Evolutionary conservation across 129 eudicot species (phyloP).

Genomic region (Smallanthus sonchifolius): DNA sequence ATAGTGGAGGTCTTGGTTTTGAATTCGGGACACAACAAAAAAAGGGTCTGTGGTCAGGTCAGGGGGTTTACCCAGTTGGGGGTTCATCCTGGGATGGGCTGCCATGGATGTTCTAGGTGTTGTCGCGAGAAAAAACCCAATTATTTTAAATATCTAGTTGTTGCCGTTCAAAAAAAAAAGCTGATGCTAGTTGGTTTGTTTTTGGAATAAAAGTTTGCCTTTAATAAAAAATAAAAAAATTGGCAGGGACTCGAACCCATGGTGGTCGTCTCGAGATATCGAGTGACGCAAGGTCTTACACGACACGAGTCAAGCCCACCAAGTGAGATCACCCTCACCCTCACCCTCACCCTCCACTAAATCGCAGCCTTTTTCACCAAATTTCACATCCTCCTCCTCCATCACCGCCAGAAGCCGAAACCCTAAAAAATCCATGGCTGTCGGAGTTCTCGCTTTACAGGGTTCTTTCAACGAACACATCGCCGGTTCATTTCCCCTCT

Average conservation of each 20-base stretch:
- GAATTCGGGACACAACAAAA: too few relatives aligned
- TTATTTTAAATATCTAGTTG: too few relatives aligned
- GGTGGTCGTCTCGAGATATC: neutral
- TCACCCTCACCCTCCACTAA: neutral
- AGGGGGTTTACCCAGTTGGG: too few relatives aligned
- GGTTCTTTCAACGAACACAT: conserved; percentile 97
- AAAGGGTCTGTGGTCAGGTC: too few relatives aligned
- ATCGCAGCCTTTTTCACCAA: conserved; percentile 11
- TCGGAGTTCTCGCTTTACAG: conserved; percentile 90
- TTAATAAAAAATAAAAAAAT: too few relatives aligned
- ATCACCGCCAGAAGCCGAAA: neutral
- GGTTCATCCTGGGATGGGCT: too few relatives aligned
- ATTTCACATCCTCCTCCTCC: neutral
- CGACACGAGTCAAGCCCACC: conserved; percentile 26
- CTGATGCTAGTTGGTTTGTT: too few relatives aligned
- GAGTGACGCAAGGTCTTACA: conserved; percentile 38
- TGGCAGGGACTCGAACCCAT: neutral
- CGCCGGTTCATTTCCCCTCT: conserved; percentile 40
- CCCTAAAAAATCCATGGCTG: neutral
- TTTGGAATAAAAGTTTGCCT: too few relatives aligned
- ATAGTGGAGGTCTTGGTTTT: too few relatives aligned
- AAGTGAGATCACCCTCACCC: neutral
- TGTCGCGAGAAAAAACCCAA: too few relatives aligned
- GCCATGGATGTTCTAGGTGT: too few relatives aligned
- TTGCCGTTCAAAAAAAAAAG: too few relatives aligned